Conservation (phyloP, 148 eudicot species). For the Suaeda aralocaspica region DNA sequence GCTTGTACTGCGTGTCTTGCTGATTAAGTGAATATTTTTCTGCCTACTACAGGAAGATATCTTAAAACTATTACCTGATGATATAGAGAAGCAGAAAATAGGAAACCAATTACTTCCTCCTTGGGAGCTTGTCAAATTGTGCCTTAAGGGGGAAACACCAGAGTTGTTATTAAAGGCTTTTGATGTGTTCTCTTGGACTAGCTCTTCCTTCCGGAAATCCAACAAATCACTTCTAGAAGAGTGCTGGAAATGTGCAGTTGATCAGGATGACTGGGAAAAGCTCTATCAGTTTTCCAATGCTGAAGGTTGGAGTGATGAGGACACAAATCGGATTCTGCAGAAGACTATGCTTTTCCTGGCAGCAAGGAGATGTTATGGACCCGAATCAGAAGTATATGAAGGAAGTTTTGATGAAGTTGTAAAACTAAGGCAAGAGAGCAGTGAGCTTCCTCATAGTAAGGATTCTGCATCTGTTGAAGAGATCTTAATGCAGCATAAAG, state of each 20-base stretch:
- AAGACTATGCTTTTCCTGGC: slow-evolving; percentile 77
- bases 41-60: slow-evolving; percentile 62
- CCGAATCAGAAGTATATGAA: slow-evolving; percentile 50
- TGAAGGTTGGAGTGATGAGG: slow-evolving; percentile 91
- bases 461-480: slow-evolving; percentile 65
- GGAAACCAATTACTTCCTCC: slow-evolving; percentile 67
- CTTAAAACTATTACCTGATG: slow-evolving; percentile 42
- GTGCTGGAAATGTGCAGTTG: slow-evolving; percentile 77
- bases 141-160: slow-evolving; percentile 50
- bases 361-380: slow-evolving; percentile 79
- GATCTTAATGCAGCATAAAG: slow-evolving; percentile 89
- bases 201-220: slow-evolving; percentile 62
- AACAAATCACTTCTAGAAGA: slow-evolving; percentile 78
- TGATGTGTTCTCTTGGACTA: slow-evolving; percentile 90
- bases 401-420: slow-evolving; percentile 73
- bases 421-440: slow-evolving; percentile 61
- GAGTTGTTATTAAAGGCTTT: slow-evolving; percentile 63
- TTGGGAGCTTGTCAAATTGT: slow-evolving; percentile 67
- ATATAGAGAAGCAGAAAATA: slow-evolving; percentile 54
- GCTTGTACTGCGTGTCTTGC: not conserved
- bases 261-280: slow-evolving; percentile 81
- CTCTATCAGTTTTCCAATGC: slow-evolving; percentile 51
- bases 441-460: slow-evolving; percentile 30
- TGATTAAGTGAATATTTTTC: not conserved
- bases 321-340: slow-evolving; percentile 39